Evolutionary conservation across 2,329 filamentous ascomycete genomes (phyloP), one percentile per base, ranked within the genome.

Genomic region (Elsinoe arachidis): DNA sequence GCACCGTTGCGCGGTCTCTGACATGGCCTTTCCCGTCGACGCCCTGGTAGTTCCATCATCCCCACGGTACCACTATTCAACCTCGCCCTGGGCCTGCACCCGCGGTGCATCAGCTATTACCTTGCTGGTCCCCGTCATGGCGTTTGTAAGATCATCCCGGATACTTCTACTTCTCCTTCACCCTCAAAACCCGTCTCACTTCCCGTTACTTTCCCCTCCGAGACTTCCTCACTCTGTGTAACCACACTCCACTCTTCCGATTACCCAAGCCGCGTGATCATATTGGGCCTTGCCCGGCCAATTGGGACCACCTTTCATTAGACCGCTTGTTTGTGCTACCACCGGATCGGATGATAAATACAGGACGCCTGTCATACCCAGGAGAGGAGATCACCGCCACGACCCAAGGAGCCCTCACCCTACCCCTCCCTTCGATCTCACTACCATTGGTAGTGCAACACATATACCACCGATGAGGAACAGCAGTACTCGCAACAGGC

Each of bases 291-390:
- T 34, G 19, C 19, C 23, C 17, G 35, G 11, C 35, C 49, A 21
- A 37, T 53, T 53, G 49, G 26, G 15, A 53, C 35, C 17, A 35
- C 17, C 26, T 34, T 47, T 39, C n/a, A 12, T 46, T 26, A 35
- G 54, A 38, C 43, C 54, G 54, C 41, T 56, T 41, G 15, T 46
- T 37, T 43, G 38, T 47, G 23, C 54, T 17, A 55, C 38, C n/a
- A 52, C n/a, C 17, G 17, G 23, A 55, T 55, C 53, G 53, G 37
- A 46, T 55, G 37, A 34, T 46, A 55, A n/a, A 55, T 46, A 44
- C 9, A 44, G 53, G 26, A 30, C 23, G 19, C 38, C 34, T 35
- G 37, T 44, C 53, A 37, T 34, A 30, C 53, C 26, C 19, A 38
- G 23, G 34, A 55, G 37, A 55, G 5, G 15, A 43, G 37, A 53